Evolutionary conservation across 129 eudicot species (phyloP).

Genomic region (sunflower (Helianthus annuus)): HanXRQr2.0-SUNRISE NC_035447.2:22844289-22844788

Average conservation of each 20-base stretch:
- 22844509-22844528: neutral
- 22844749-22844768: slow-evolving; percentile 88
- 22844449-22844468: neutral
- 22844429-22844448: neutral
- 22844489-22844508: neutral
- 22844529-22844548: neutral
- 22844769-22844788: slow-evolving; percentile 78
- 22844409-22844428: no score
- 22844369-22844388: no score
- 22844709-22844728: slow-evolving; percentile 65
- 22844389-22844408: no score
- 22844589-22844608: slow-evolving; percentile 22
- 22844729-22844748: slow-evolving; percentile 69
- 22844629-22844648: slow-evolving; percentile 37
- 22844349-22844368: no score
- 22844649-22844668: slow-evolving; percentile 25
- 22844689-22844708: slow-evolving; percentile 65
- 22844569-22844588: slow-evolving; percentile 9
- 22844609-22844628: slow-evolving; percentile 28
- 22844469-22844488: neutral
- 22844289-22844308: no score
- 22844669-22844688: slow-evolving; percentile 52
- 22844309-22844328: no score
- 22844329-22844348: no score
- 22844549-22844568: slow-evolving; percentile 11